Evolutionary conservation across 176 grass and related monocot species (phyloP).

Genomic region (Puya raimondii): DNA sequence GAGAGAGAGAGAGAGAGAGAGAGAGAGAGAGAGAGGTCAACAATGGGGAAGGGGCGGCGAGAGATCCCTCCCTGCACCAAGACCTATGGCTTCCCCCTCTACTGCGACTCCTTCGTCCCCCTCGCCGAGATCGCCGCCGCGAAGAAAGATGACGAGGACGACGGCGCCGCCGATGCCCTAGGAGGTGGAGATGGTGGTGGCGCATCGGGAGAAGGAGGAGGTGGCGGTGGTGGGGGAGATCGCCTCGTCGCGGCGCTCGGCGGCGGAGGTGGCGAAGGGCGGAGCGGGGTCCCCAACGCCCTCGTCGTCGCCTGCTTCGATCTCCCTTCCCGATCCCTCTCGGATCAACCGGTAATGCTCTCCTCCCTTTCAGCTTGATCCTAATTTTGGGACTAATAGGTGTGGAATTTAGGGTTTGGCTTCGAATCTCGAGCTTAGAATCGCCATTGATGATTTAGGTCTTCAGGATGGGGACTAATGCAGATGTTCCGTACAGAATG

Average conservation of each 20-base stretch:
- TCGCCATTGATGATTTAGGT: conserved; percentile 29
- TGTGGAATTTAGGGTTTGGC: neutral
- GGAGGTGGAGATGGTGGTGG: too few species aligned
- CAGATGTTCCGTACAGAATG: conserved; percentile 84
- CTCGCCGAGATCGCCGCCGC: conserved; percentile 46
- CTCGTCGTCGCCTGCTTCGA: conserved; percentile 45
- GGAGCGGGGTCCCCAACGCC: conserved; percentile 77
- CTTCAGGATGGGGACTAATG: conserved; percentile 39
- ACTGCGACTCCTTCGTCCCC: conserved; percentile 75
- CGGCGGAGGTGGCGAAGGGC: conserved; percentile 67
- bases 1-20: neutral
- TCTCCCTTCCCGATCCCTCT: conserved; percentile 27
- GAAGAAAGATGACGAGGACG: neutral
- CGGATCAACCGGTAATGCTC: conserved; percentile 41
- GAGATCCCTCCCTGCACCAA: conserved; percentile 25
- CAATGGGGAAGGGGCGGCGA: conserved; percentile 27
- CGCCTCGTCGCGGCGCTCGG: conserved; percentile 38
- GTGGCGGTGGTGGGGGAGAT: neutral
- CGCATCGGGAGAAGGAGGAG: neutral
- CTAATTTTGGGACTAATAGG: neutral
- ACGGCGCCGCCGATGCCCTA: neutral
- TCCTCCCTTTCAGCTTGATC: neutral
- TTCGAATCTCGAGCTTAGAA: neutral
- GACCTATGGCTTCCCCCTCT: conserved; percentile 94
- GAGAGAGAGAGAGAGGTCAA: neutral